A percentile compares a stretch with the other conserved stretches of the same genome.
These are phyloP conservation scores for Coemansia sp. DNA, from an alignment of 371 early-diverging fungal species.

Conservation along the genomic window DNA sequence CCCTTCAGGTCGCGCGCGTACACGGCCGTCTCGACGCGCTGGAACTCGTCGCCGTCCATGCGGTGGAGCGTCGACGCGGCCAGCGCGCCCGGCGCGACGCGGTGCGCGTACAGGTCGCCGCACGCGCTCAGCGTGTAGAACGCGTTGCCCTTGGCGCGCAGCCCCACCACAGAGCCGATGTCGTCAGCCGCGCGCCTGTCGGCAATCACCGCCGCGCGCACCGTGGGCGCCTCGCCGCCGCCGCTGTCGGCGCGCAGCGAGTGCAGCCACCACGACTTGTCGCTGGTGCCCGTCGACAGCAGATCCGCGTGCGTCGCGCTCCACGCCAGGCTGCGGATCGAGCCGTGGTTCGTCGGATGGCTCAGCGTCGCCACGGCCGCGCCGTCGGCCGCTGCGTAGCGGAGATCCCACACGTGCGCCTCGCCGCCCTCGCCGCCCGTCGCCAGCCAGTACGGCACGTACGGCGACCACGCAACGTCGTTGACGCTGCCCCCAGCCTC, in stretches of 20 bases:
- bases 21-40: conserved; percentile 11
- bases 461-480: conserved; percentile 69
- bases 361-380: conserved; percentile 31
- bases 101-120: conserved; percentile 51
- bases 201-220: conserved; percentile 22
- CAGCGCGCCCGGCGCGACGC: conserved; percentile 30
- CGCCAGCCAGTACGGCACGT: conserved; percentile 81
- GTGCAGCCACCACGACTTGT: conserved; percentile 49
- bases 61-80: conserved; percentile 29
- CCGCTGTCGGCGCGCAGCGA: conserved; percentile 32
- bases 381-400: conserved; percentile 51
- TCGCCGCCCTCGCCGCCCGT: conserved; percentile 65
- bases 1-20: conserved; percentile 37
- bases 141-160: conserved; percentile 36
- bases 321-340: conserved; percentile 48
- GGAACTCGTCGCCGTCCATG: conserved; percentile 8
- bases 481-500: conserved; percentile 45
- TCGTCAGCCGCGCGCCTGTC: conserved; percentile 50
- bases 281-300: conserved; percentile 48
- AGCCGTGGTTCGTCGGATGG: conserved; percentile 41
- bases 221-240: neutral
- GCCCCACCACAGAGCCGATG: conserved; percentile 48
- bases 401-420: conserved; percentile 77
- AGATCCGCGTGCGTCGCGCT: conserved; percentile 51
- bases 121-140: conserved; percentile 51